Evolutionary conservation across 2,329 filamentous ascomycete genomes (phyloP), one percentile per base, ranked within the genome.

Genomic region (Paracorniculantispora psalliotae): DNA sequence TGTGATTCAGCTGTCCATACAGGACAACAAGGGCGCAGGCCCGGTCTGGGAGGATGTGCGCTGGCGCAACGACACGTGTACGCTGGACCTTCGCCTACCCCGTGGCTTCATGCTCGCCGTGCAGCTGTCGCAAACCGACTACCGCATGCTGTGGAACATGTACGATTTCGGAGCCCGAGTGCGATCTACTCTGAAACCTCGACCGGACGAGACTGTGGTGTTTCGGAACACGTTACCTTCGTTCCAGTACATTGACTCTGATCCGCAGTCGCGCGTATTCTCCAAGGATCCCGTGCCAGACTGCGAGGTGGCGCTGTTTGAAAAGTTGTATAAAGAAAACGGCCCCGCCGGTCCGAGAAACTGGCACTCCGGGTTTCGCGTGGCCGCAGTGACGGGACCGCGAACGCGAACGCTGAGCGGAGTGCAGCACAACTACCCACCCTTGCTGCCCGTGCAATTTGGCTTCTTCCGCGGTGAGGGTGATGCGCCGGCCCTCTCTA

Each of bases 101-200:
- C 85, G 90, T 63, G 90, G 90, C 1, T 93, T 94, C 67, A 76
- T 87, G 60, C 74, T 96, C 44, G 83, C 82, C 21, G 75, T 94
- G 19, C 85, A 88, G 63, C 86, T 92, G 68, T 80, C 80, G 15
- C 89, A 92, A 66, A 77, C 82, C n/a, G 91, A 96, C 68, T 96
- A 89, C 75, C 84, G 87, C 62, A 86, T 83, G 62, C 74, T 96
- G 12, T 92, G 88, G 84, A 89, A 85, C 65, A 91, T 96, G 72
- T 91, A 92, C 64, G 91, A 96, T 61, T 93, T 96, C 69, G 90
- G 89, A 26, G 83, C 82, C 63, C 91, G 89, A 66, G 84, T 93
- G 2, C 88, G 92, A 67, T 80, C 81, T 26, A 89, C 85, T 54
- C 78, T 96, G 44, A 84, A 85, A 37, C 84, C 86, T 7, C 82